Evolutionary conservation across 225 moss, liverwort and hornwort genomes (phyloP).

Genomic region (Neckera pumila): DNA sequence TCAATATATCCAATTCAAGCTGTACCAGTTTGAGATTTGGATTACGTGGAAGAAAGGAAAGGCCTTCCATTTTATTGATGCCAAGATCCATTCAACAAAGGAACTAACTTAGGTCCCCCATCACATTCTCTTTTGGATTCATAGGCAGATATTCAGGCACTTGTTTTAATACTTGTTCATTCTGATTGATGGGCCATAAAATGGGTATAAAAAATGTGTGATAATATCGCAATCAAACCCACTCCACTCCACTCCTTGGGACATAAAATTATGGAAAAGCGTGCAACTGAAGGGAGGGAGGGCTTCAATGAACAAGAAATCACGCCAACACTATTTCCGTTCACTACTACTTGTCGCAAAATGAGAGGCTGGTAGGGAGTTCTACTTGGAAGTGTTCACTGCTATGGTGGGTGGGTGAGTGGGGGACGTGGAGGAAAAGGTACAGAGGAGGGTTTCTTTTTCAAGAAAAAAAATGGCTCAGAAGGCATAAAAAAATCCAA

Average conservation of each 20-base stretch:
- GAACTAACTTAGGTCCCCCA: background rate
- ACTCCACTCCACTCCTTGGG: background rate
- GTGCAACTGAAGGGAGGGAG: background rate
- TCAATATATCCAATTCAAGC: background rate
- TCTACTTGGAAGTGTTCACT: background rate
- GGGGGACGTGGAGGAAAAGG: background rate
- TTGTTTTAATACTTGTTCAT: background rate
- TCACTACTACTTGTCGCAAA: background rate
- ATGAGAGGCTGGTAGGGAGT: background rate
- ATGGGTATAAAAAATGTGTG: background rate
- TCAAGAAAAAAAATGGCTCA: rapidly evolving
- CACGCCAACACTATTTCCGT: background rate
- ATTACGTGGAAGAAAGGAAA: background rate
- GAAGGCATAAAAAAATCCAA: too few relatives aligned
- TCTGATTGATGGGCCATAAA: background rate
- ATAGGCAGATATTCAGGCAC: background rate
- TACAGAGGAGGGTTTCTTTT: too few relatives aligned
- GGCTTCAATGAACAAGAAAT: background rate
- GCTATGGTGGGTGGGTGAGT: background rate
- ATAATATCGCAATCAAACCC: background rate
- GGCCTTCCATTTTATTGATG: background rate
- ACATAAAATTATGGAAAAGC: background rate
- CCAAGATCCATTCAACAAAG: background rate
- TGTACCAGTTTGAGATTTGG: background rate
- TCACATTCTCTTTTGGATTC: background rate